These are phyloP conservation scores for Lepidium didymum DNA, from an alignment of 345 rosid species.

Conservation along the genomic window DNA sequence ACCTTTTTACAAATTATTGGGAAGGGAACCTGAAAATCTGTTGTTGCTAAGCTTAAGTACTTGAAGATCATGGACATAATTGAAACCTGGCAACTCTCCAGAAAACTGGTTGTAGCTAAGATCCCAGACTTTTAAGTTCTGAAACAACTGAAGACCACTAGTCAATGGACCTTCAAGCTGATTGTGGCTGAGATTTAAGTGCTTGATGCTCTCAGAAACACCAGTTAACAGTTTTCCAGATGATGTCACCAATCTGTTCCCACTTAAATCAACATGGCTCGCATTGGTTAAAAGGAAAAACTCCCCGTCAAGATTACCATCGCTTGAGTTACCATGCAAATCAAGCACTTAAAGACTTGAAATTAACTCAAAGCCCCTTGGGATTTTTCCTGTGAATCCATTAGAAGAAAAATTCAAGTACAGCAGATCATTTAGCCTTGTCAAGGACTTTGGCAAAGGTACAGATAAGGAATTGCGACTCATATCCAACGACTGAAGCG, in stretches of 20 bases:
- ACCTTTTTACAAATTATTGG: slow-evolving; percentile 79
- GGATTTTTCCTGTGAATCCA: slow-evolving; percentile 52
- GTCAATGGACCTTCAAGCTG: slow-evolving; percentile 78
- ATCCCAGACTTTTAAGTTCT: slow-evolving; percentile 71
- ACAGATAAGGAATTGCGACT: slow-evolving; percentile 85
- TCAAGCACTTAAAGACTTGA: slow-evolving; percentile 71
- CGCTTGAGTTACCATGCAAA: slow-evolving; percentile 69
- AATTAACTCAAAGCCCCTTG: slow-evolving; percentile 66
- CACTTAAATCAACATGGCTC: slow-evolving; percentile 74
- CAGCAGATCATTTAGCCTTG: slow-evolving; percentile 50
- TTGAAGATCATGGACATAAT: slow-evolving; percentile 82
- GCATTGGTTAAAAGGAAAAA: slow-evolving; percentile 81
- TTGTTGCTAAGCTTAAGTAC: slow-evolving; percentile 90
- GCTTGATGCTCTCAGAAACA: slow-evolving; percentile 69
- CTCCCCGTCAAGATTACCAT: slow-evolving; percentile 67
- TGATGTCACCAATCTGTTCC: slow-evolving; percentile 51
- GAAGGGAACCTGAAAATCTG: slow-evolving; percentile 73
- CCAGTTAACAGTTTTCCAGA: slow-evolving; percentile 65
- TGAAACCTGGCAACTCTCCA: slow-evolving; percentile 91
- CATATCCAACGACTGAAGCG: slow-evolving; percentile 76
- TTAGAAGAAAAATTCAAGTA: slow-evolving; percentile 75
- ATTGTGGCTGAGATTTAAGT: slow-evolving; percentile 78
- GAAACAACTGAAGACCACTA: slow-evolving; percentile 61
- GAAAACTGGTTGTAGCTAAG: slow-evolving; percentile 87
- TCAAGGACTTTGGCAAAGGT: slow-evolving; percentile 51